phyloP scores from a whole-genome alignment of 345 rosid species.

The Viola odorata region DNA sequence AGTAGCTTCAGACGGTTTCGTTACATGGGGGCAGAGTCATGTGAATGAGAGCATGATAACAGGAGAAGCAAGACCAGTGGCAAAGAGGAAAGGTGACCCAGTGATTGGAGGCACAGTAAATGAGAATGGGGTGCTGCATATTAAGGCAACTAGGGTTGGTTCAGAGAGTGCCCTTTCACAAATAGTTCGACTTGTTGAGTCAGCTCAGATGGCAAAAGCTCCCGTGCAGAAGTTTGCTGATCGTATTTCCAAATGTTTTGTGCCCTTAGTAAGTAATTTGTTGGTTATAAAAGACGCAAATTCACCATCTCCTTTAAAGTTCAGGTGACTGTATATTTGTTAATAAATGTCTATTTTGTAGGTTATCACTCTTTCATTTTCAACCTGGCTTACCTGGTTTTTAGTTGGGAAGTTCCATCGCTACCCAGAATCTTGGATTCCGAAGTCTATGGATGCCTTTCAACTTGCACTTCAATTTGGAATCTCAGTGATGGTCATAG shows the following conservation, averaged over 20 bases:
- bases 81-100: conserved; percentile 70
- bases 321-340: background rate
- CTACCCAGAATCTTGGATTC: conserved; percentile 89
- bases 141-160: conserved; percentile 80
- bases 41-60: conserved; percentile 57
- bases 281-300: background rate
- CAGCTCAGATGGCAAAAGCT: conserved; percentile 96
- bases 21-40: conserved; percentile 49
- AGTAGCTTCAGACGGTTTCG: conserved; percentile 45
- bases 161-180: conserved; percentile 92
- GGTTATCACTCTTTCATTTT: conserved; percentile 77
- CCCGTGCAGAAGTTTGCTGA: conserved; percentile 96
- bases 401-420: conserved; percentile 72
- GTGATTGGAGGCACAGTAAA: conserved; percentile 92
- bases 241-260: conserved; percentile 77
- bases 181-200: conserved; percentile 88
- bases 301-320: background rate
- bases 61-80: conserved; percentile 44
- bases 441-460: conserved; percentile 88
- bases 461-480: conserved; percentile 96
- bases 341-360: conserved; percentile 17
- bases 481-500: conserved; percentile 96
- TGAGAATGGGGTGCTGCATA: conserved; percentile 76
- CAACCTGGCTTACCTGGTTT: conserved; percentile 92
- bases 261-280: conserved; percentile 56